Evolutionary conservation across 2,329 filamentous ascomycete species (phyloP).

Genomic region (Diaporthe vexans): DNA sequence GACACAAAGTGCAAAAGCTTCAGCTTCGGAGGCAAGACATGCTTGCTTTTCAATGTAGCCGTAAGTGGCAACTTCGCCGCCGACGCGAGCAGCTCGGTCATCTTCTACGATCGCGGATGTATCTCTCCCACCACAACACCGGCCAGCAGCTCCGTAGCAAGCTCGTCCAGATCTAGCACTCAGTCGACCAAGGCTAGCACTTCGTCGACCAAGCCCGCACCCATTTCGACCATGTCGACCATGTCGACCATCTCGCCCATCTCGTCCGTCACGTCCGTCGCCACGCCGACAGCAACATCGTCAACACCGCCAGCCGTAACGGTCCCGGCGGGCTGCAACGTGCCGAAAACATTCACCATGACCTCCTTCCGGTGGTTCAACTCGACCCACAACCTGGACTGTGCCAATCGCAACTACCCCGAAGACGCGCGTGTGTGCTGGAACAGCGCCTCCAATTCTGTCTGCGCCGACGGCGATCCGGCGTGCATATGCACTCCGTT

Average conservation of each 20-base stretch:
- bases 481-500: conserved; percentile 26
- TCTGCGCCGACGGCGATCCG: conserved; percentile 20
- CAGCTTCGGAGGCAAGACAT: conserved; percentile 11
- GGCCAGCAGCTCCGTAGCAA: not conserved
- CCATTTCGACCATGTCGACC: not conserved
- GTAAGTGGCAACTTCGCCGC: conserved; percentile 35
- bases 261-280: not conserved
- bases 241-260: not conserved
- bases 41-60: conserved; percentile 33
- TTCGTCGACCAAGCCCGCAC: not conserved
- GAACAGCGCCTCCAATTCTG: conserved; percentile 21
- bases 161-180: not conserved
- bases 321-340: conserved; percentile 27
- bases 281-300: not conserved
- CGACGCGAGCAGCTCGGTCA: not conserved
- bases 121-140: not conserved
- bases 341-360: conserved; percentile 23
- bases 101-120: conserved; percentile 34
- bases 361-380: conserved; percentile 37
- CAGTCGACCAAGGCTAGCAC: not conserved
- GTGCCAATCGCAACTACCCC: conserved; percentile 11
- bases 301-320: not conserved
- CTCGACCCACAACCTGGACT: conserved; percentile 38
- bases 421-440: conserved; percentile 27
- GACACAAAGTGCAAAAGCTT: conserved; percentile 37